Evolutionary conservation across 2,329 filamentous ascomycete genomes (phyloP).

Genomic region (Arthrobotrys iridis): DNA sequence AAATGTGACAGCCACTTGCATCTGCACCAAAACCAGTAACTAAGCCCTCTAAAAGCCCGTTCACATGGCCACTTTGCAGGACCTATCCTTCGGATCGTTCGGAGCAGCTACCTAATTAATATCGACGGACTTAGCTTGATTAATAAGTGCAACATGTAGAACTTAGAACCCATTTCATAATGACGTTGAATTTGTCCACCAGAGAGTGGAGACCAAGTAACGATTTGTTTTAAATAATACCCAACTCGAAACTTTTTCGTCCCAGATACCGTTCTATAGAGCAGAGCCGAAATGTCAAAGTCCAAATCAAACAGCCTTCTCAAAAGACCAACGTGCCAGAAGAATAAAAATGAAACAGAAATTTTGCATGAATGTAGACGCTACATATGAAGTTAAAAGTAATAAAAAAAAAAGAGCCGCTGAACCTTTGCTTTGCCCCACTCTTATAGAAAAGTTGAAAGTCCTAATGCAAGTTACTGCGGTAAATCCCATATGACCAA

Average conservation of each 20-base stretch:
- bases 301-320: not conserved
- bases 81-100: not conserved
- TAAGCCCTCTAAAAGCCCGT: not conserved
- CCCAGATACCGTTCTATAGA: slow-evolving; percentile 6
- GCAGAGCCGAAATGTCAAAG: not conserved
- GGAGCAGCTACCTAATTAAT: not conserved
- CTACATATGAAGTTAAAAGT: not conserved
- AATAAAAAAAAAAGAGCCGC: not conserved
- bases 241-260: not conserved
- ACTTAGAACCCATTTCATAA: not conserved
- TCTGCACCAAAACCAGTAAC: not conserved
- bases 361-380: not conserved
- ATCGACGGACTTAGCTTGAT: not conserved
- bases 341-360: not conserved
- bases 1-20: not conserved
- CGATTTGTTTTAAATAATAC: too few relatives aligned
- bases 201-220: not conserved
- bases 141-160: too few relatives aligned
- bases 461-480: slow-evolving; percentile 7
- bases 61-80: not conserved
- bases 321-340: not conserved
- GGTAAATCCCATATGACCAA: slow-evolving; percentile 10
- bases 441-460: not conserved
- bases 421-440: not conserved
- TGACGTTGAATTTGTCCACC: slow-evolving; percentile 7